Base-by-base conservation (phyloP, 2,329 filamentous ascomycete species). In the Hypoxylon sp. region DNA sequence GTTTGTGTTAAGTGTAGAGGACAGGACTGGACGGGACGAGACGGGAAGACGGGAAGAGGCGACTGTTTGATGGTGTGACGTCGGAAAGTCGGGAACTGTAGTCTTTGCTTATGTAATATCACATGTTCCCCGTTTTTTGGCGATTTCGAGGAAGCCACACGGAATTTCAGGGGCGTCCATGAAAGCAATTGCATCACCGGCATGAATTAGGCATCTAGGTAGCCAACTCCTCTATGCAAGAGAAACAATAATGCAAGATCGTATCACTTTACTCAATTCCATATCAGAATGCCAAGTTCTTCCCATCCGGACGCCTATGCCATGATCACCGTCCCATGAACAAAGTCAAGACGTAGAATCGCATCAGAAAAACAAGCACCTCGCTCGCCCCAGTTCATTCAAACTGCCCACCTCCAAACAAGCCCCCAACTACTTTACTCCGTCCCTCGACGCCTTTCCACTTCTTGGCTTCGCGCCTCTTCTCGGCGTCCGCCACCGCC, bases 371-470 rank as follows among this genome's bases (percentile, higher is more conserved):
- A 20, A 11, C 18, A 49, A 30, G 11, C 12, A 26, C 24, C 5
- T n/a, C 8, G 18, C 26, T 11, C 4, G 28, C 2, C 9, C 16
- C 40, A 20, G 11, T 50, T 55, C 72, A 84, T 76, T 85, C 85
- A 76, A 87, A 87, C 68, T 78, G 80, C 6, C 87, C 87, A 30
- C 78, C 81, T 0, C 84, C 85, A 77, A 90, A 83, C 66, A 91
- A 72, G 0, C 86, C 86, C 4, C 86, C 85, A 0, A 90, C 85
- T 14, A 82, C 81, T 68, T 84, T 84, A 26, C 84, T 79, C 72
- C 88, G 79, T 51, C 79, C 84, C 78, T 87, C 84, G 0, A 84
- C 87, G 0, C 86, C 86, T 74, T 82, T 84, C 57, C 82, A 81
- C 79, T 86, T 86, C 76, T 79, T 86, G 74, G 83, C 83, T 79